Evolutionary conservation across 202 grass and related monocot genomes (phyloP), one percentile per base, ranked within the genome.

Genomic region (Brachypodium distachyon): DNA sequence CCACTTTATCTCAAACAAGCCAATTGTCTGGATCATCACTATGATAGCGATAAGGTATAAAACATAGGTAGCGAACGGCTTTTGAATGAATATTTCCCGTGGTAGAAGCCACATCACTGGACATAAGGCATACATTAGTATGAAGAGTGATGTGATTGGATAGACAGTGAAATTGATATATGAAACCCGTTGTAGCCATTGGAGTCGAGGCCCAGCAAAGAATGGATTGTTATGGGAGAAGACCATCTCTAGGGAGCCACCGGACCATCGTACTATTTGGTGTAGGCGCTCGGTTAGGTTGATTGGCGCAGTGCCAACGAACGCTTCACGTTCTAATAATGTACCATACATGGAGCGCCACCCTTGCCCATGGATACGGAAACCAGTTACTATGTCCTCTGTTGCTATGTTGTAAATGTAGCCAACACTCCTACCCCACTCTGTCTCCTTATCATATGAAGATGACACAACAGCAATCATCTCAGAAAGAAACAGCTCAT

Each of bases 101-200:
- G 86, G 81, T 38, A 83, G 12, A n/a, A 92, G 86, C 58, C 86
- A 92, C 81, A 92, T 73, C 28, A 84, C 61, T 0, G 90, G 90
- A 16, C 81, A 56, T 0, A 92, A 22, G n/a, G 55, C 77, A 7
- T 92, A 92, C 16, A 83, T 39, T 4, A 88, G 25, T 12, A 92
- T 81, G 58, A 92, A 92, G 19, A 88, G 19, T 3, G 89, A 88
- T 22, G 46, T 86, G 31, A 92, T 43, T 33, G 86, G 86, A 37
- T 89, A 92, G 42, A 84, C 57, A 2, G 79, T 85, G 41, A 85
- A 70, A 62, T 92, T 84, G 47, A 92, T 47, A 66, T 92, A 92
- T 4, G 86, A 32, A 0, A 86, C 28, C 6, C 90, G 49, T 7
- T 92, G 90, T 10, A 87, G 32, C 21, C 73, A 42, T 3, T 66